Evolutionary conservation across 2,329 filamentous ascomycete genomes (phyloP).

Genomic region (Cladophialophora carrionii): DNA sequence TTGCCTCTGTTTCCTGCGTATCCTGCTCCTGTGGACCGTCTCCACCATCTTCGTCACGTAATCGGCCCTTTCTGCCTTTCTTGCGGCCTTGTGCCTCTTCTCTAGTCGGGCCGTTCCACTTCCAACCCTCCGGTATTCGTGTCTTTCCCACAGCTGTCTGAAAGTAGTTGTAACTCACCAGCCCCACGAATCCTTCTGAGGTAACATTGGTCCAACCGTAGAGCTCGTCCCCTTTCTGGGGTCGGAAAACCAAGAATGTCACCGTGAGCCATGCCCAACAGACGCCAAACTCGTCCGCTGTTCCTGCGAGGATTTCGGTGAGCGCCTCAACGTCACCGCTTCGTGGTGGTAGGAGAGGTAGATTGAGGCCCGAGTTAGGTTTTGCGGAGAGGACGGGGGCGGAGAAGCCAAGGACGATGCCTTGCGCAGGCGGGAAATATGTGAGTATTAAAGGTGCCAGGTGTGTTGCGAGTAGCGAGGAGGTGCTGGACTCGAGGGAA

Average conservation of each 20-base stretch:
- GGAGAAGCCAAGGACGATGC: slow-evolving; percentile 47
- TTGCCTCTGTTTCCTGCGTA: slow-evolving; percentile 37
- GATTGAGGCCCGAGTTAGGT: slow-evolving; percentile 45
- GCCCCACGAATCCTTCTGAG: slow-evolving; percentile 83
- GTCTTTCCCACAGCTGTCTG: slow-evolving; percentile 82
- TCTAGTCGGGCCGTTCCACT: slow-evolving; percentile 68
- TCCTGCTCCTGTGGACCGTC: slow-evolving; percentile 55
- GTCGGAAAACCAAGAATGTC: slow-evolving; percentile 81
- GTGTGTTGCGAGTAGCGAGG: slow-evolving; percentile 63
- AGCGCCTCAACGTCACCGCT: slow-evolving; percentile 42
- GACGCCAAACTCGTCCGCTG: slow-evolving; percentile 79
- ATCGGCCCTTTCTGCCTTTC: slow-evolving; percentile 39
- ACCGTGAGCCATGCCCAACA: slow-evolving; percentile 87
- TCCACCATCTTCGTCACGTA: slow-evolving; percentile 42
- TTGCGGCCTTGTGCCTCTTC: slow-evolving; percentile 40
- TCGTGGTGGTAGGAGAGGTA: slow-evolving; percentile 44
- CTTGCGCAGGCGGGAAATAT: slow-evolving; percentile 63
- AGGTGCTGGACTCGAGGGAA: slow-evolving; percentile 56
- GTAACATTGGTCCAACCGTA: slow-evolving; percentile 73
- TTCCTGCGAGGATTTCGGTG: slow-evolving; percentile 48
- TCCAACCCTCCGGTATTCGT: slow-evolving; percentile 77
- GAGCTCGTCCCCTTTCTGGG: slow-evolving; percentile 71
- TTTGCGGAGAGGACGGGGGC: slow-evolving; percentile 35
- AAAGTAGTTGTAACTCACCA: slow-evolving; percentile 89
- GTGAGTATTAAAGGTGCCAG: slow-evolving; percentile 66